Evolutionary conservation across 2,329 filamentous ascomycete genomes (phyloP).

Genomic region (Xylariaceae sp.): DNA sequence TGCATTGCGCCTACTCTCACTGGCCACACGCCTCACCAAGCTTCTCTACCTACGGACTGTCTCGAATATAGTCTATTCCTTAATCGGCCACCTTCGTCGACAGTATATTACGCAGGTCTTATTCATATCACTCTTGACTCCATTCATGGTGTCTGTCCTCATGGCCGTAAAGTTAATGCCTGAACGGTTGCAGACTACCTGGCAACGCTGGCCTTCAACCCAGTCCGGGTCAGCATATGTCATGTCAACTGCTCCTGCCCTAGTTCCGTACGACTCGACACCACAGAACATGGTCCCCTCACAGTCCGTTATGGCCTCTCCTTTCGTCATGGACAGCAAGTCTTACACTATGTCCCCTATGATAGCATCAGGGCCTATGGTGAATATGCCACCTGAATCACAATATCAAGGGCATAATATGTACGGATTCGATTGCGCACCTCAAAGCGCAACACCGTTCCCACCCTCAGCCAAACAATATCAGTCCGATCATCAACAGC

Average conservation of each 20-base stretch:
- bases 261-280: constrained; percentile 51
- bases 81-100: too few relatives aligned
- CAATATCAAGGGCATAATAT: constrained; percentile 14
- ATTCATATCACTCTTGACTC: not conserved
- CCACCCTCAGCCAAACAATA: constrained; percentile 13
- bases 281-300: constrained; percentile 37
- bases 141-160: not conserved
- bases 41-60: too few relatives aligned
- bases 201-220: constrained; percentile 56
- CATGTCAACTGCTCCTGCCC: constrained; percentile 41
- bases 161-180: not conserved
- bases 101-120: not conserved
- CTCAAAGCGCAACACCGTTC: constrained; percentile 5
- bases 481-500: constrained; percentile 7
- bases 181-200: constrained; percentile 33
- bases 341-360: constrained; percentile 45
- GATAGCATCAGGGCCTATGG: constrained; percentile 23
- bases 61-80: too few relatives aligned
- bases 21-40: too few relatives aligned
- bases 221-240: constrained; percentile 42
- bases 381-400: constrained; percentile 24
- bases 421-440: constrained; percentile 17
- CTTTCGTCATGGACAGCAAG: constrained; percentile 44
- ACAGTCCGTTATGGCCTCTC: constrained; percentile 43
- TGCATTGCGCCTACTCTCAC: too few relatives aligned